These are phyloP conservation scores for Infundibulicybe gibba DNA, from an alignment of 768 basidiomycete species.

Conservation along the genomic window DNA sequence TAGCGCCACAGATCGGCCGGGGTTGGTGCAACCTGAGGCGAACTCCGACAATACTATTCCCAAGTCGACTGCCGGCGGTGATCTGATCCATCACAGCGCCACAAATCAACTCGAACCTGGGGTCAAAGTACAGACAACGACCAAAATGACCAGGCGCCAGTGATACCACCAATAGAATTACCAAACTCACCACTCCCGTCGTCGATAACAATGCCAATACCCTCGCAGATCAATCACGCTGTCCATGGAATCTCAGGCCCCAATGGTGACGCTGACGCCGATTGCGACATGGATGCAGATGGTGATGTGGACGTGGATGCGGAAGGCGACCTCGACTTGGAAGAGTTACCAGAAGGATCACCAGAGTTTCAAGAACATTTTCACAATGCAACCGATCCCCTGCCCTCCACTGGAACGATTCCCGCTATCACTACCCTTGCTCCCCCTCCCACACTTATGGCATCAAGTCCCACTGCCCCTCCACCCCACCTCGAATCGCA, in stretches of 20 bases:
- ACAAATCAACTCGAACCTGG: background rate
- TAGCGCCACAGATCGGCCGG: no score
- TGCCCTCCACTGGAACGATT: no score
- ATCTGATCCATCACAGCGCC: background rate
- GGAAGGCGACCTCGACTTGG: background rate
- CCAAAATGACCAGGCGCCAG: background rate
- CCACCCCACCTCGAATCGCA: no score
- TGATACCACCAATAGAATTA: background rate
- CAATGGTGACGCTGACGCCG: slow-evolving; percentile 19
- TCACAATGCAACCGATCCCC: no score
- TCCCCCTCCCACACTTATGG: no score
- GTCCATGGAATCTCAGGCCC: slow-evolving; percentile 7
- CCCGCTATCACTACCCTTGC: no score
- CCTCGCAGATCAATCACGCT: background rate
- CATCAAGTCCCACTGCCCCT: no score
- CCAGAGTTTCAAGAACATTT: no score
- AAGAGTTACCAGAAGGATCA: no score
- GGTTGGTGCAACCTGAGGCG: no score
- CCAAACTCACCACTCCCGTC: background rate
- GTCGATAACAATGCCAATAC: background rate
- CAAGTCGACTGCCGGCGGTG: slow-evolving; percentile 9
- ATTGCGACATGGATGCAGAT: slow-evolving; percentile 25
- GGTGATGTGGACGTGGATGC: slow-evolving; percentile 16
- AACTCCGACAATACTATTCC: no score
- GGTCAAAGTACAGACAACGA: background rate